Conservation (phyloP, 192 early-diverging fungal species). For the Obelidium mucronatum region DNA sequence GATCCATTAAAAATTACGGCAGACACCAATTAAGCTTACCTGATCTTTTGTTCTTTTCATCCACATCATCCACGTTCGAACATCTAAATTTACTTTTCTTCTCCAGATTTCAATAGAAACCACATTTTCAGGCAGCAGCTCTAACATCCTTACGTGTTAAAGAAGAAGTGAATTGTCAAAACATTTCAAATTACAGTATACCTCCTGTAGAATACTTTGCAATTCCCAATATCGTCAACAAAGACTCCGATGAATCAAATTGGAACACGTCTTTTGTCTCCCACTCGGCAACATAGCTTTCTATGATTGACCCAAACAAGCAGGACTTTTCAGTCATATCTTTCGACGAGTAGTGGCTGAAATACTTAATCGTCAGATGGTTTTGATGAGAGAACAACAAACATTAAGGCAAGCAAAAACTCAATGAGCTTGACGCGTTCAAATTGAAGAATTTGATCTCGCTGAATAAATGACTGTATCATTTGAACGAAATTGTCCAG, state of each 20-base stretch:
- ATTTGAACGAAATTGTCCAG: conserved; percentile 23
- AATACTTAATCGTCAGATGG: neutral
- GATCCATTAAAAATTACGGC: neutral
- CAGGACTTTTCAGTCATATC: conserved; percentile 20
- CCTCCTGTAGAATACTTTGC: neutral
- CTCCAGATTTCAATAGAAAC: neutral
- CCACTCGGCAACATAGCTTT: conserved; percentile 28
- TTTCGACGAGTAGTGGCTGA: conserved; percentile 36
- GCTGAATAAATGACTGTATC: conserved; percentile 12
- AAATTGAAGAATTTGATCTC: neutral
- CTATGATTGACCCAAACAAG: conserved; percentile 30
- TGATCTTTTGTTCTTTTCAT: conserved; percentile 21
- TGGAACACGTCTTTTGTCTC: neutral
- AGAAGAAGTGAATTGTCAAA: neutral
- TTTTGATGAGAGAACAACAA: neutral
- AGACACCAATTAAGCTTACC: neutral
- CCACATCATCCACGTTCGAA: conserved; percentile 28
- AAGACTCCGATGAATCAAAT: neutral
- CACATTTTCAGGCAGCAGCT: neutral
- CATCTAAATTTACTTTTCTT: neutral
- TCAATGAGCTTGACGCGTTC: conserved; percentile 41
- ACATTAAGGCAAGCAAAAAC: conserved; percentile 44
- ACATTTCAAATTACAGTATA: too few species aligned
- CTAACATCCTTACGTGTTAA: too few species aligned
- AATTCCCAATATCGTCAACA: neutral